These are phyloP conservation scores for Phytophthora meadii DNA, from an alignment of 352 stramenopile genomes.

Conservation along the genomic window DNA sequence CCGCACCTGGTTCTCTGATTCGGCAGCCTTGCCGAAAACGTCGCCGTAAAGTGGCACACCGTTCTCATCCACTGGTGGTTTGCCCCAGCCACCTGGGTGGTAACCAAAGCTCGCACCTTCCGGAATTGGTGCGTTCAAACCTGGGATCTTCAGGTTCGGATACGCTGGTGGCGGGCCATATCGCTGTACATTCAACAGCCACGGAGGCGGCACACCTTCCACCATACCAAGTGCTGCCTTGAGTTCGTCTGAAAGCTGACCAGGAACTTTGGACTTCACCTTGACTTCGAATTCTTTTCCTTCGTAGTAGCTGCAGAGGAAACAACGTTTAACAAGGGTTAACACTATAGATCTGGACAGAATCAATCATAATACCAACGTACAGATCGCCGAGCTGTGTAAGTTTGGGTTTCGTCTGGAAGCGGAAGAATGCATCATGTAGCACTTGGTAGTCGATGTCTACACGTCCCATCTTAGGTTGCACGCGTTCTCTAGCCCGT, in stretches of 20 bases:
- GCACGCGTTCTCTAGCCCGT: constrained; percentile 92
- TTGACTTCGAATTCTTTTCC: constrained; percentile 97
- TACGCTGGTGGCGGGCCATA: constrained; percentile 98
- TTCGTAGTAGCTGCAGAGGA: constrained; percentile 94
- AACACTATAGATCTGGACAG: background rate
- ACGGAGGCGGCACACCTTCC: constrained; percentile 93
- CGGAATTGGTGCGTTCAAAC: constrained; percentile 97
- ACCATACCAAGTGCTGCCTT: constrained; percentile 96
- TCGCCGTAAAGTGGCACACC: constrained; percentile 97
- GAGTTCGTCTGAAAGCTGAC: constrained; percentile 87
- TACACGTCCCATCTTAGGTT: constrained; percentile 96
- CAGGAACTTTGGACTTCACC: constrained; percentile 91
- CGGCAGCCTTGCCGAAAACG: constrained; percentile 87
- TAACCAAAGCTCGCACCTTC: constrained; percentile 95
- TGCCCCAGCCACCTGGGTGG: constrained; percentile 97
- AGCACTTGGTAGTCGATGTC: constrained; percentile 99
- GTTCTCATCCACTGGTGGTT: constrained; percentile 96
- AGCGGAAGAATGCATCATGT: constrained; percentile 99
- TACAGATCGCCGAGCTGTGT: constrained; percentile 86
- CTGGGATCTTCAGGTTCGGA: constrained; percentile 96
- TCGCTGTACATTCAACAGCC: constrained; percentile 98
- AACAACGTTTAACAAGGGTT: constrained; percentile 9
- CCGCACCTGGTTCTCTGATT: constrained; percentile 39
- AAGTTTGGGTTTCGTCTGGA: constrained; percentile 97
- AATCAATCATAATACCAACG: constrained; percentile 9